Conservation (phyloP, 83 land plant species). For the Isoetes engelmannii region DNA sequence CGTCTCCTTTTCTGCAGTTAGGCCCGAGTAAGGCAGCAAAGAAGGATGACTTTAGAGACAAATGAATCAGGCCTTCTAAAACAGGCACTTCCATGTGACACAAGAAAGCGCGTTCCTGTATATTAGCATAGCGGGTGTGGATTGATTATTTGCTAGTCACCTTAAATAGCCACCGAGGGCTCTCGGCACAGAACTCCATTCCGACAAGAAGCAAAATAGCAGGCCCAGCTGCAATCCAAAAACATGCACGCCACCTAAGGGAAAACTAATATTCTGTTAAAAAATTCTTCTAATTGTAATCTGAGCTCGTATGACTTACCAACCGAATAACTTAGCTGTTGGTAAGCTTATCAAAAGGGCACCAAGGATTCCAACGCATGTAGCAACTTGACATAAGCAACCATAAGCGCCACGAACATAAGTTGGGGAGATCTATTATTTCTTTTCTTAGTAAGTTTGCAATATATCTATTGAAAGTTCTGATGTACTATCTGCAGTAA, state of each 20-base stretch:
- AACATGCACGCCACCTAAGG: constrained; percentile 6
- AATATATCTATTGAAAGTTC: not conserved
- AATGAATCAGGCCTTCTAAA: not conserved
- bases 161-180: constrained; percentile 7
- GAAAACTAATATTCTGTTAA: not conserved
- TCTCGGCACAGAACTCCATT: constrained; percentile 13
- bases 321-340: not conserved
- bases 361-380: constrained; percentile 14
- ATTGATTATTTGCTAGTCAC: not conserved
- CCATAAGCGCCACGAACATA: constrained; percentile 17
- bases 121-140: not conserved
- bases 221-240: not conserved
- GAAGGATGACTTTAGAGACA: no score
- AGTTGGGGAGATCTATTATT: constrained; percentile 13
- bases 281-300: not conserved
- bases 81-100: not conserved
- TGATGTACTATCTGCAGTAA: not conserved
- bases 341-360: constrained; percentile 13
- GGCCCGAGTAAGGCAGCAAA: no score
- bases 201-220: constrained; percentile 5
- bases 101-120: not conserved
- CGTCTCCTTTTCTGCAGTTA: constrained; percentile 2
- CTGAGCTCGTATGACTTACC: not conserved
- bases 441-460: constrained; percentile 1
- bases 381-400: constrained; percentile 10